Base-by-base conservation (phyloP, 1,284 basidiomycete species). In the Ustilago tritici region DNA sequence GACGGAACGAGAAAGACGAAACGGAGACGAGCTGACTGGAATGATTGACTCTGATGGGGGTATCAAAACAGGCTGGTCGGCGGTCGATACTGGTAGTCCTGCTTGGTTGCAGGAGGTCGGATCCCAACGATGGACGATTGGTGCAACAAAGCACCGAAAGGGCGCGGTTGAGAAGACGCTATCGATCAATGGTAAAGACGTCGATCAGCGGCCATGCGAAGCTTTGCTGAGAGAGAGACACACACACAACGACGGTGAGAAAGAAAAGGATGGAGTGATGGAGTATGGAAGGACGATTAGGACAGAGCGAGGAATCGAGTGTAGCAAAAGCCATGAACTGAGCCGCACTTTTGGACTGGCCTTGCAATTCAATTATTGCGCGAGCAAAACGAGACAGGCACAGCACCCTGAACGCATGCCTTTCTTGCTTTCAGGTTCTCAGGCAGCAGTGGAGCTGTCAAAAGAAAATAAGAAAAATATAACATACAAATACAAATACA, bases 381-480 rank as follows among this genome's bases (percentile, higher is more conserved):
- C n/a, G 43, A 46, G n/a, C 43, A 46, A 19, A 46, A 6, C 12
- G 19, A 50, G 19, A 46, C n/a, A 19, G n/a, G 19, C 43, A 17
- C 15, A 15, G 40, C 9, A 41, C 40, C 7, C 7, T 15, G 15
- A 12, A 41, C 40, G 40, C 40, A 14, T 41, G 14, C 40, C 40
- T 41, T 17, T 41, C 40, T 41, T 7, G 15, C 40, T 15, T 17
- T 15, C 40, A 41, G 11, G 52, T 32, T n/a, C 17, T 36, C 38
- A 41, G 8, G 55, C 55, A 49, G 19, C 31, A 28, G 56, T 46
- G 15, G 35, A 57, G 17, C 56, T 58, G 56, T 58, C 56, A 49
- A 49, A 49, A 34, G 4, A 32, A 41, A 28, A 40, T 41, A 28
- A 31, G 32, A n/a, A 49, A 49, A 5, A 19, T 15, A 43, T 28